Conservation (phyloP, 345 rosid species). For the Chamaenerion angustifolium region DNA sequence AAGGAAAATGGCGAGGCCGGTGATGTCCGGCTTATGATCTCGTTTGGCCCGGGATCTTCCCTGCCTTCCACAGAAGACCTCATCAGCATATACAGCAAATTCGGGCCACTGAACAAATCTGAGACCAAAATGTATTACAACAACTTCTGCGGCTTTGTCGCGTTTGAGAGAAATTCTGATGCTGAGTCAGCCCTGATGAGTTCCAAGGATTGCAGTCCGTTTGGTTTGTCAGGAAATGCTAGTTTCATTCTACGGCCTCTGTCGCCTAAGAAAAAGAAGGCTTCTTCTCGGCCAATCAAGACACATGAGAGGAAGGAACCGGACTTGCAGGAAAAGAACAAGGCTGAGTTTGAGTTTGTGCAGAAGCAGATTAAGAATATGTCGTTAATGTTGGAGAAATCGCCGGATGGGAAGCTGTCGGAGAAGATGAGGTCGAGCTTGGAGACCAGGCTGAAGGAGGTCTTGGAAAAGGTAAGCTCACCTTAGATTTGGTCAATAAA, state of each 20-base stretch:
- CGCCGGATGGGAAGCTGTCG: slow-evolving; percentile 27
- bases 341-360: slow-evolving; percentile 16
- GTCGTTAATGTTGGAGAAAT: slow-evolving; percentile 23
- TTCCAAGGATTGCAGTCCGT: slow-evolving; percentile 34
- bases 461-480: slow-evolving; percentile 26
- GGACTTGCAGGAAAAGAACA: too few species aligned
- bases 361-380: slow-evolving; percentile 34
- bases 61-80: too few species aligned
- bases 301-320: too few species aligned
- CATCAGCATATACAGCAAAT: too few species aligned
- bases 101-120: too few species aligned
- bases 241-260: slow-evolving; percentile 22
- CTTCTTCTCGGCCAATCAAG: slow-evolving; percentile 8
- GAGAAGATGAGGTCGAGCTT: slow-evolving; percentile 28
- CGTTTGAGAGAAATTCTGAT: slow-evolving; percentile 31
- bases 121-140: slow-evolving; percentile 29
- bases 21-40: too few species aligned
- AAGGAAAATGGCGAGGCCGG: background rate
- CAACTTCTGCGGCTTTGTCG: slow-evolving; percentile 32
- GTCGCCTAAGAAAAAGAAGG: slow-evolving; percentile 10
- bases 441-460: slow-evolving; percentile 26
- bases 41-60: too few species aligned
- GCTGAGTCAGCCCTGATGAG: slow-evolving; percentile 57
- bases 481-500: too few species aligned
- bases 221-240: slow-evolving; percentile 21